These are phyloP conservation scores for Papiliotrema flavescens DNA, from an alignment of 1,284 basidiomycete genomes.

Conservation along the genomic window DNA sequence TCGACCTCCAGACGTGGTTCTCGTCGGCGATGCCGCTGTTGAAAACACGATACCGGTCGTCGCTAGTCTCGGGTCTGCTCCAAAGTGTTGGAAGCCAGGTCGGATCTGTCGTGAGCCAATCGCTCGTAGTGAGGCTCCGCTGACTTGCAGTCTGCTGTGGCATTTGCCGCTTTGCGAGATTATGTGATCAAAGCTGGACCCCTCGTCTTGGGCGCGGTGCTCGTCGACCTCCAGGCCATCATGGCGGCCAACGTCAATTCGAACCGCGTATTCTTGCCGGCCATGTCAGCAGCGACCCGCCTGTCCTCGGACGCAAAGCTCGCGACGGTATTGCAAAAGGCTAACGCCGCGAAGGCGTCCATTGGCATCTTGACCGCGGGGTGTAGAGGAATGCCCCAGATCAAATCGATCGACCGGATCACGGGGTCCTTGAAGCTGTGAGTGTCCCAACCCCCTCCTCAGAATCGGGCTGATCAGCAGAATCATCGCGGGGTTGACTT, in stretches of 20 bases:
- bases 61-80: slow-evolving; percentile 68
- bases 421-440: slow-evolving; percentile 76
- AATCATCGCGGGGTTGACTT: slow-evolving; percentile 51
- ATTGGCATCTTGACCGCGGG: slow-evolving; percentile 9
- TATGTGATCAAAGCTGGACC: neutral
- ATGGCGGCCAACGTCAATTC: slow-evolving; percentile 55
- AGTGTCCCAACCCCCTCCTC: slow-evolving; percentile 19
- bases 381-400: slow-evolving; percentile 23
- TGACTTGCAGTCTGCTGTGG: slow-evolving; percentile 9
- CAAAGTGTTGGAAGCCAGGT: slow-evolving; percentile 75
- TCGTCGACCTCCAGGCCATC: slow-evolving; percentile 56
- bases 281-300: slow-evolving; percentile 68
- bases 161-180: slow-evolving; percentile 11
- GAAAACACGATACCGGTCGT: slow-evolving; percentile 53
- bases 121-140: neutral
- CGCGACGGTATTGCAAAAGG: too few relatives aligned
- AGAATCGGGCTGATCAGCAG: slow-evolving; percentile 48
- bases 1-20: slow-evolving; percentile 59
- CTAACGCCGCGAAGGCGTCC: neutral
- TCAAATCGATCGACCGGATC: slow-evolving; percentile 76
- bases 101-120: slow-evolving; percentile 66
- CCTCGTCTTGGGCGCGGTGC: slow-evolving; percentile 43
- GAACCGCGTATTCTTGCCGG: slow-evolving; percentile 71
- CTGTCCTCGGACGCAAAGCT: slow-evolving; percentile 40
- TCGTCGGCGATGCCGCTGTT: slow-evolving; percentile 68